Evolutionary conservation across 2,329 filamentous ascomycete species (phyloP).

Genomic region (Arthrobotrys sinensis): DNA sequence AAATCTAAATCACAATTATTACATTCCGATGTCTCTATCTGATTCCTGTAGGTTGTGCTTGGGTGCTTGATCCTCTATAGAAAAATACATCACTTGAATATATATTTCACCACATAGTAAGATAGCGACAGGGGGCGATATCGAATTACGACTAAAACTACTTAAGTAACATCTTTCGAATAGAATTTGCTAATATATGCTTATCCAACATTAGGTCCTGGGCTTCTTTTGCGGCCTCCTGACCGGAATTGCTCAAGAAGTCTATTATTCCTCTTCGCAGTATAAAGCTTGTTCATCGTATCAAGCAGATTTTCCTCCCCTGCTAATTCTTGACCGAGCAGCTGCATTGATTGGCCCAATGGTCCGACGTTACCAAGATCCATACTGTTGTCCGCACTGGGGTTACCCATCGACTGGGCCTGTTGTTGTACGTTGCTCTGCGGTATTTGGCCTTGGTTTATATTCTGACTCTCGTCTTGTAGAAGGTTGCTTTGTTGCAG

Average conservation of each 20-base stretch:
- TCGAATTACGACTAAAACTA: too few relatives aligned
- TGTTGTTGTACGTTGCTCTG: background rate
- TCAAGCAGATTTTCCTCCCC: background rate
- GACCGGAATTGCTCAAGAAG: background rate
- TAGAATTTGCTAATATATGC: background rate
- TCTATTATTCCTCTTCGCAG: background rate
- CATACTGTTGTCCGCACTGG: background rate
- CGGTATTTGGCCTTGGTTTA: background rate
- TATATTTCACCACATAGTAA: too few relatives aligned
- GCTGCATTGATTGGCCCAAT: background rate
- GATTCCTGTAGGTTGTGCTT: too few relatives aligned
- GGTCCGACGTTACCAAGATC: background rate
- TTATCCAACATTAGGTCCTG: conserved; percentile 1
- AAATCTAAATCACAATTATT: too few relatives aligned
- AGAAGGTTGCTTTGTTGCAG: too few relatives aligned
- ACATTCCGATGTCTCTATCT: too few relatives aligned
- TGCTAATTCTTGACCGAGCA: too few relatives aligned
- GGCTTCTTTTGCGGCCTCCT: conserved; percentile 6
- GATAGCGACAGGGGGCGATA: too few relatives aligned
- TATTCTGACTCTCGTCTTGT: background rate
- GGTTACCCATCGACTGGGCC: background rate
- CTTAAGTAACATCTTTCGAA: background rate
- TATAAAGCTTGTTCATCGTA: background rate
- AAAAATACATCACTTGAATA: too few relatives aligned
- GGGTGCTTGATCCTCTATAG: too few relatives aligned